Percentiles rank a stretch among this genome's conserved stretches.
These are phyloP conservation scores for Ophiognomonia clavigignenti-juglandacearum DNA, from an alignment of 2,329 filamentous ascomycete genomes.

Conservation along the genomic window DNA sequence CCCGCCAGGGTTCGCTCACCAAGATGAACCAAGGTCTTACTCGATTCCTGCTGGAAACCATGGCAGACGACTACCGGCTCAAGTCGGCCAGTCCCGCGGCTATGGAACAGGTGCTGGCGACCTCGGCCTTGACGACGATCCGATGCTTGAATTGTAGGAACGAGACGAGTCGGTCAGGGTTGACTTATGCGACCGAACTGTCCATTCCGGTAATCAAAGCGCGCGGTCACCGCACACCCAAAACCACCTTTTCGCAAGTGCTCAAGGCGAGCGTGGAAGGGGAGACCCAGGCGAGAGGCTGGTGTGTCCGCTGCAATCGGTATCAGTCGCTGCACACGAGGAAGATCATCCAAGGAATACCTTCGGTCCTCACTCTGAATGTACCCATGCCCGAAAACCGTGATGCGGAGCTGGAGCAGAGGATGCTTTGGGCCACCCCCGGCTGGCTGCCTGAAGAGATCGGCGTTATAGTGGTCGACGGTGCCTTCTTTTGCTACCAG, in stretches of 20 bases:
- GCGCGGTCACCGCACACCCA: conserved; percentile 46
- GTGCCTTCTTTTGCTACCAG: conserved; percentile 93
- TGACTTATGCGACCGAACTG: conserved; percentile 79
- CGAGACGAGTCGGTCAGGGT: conserved; percentile 75
- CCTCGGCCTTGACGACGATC: conserved; percentile 67
- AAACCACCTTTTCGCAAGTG: conserved; percentile 77
- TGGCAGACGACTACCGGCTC: conserved; percentile 69
- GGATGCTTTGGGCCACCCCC: conserved; percentile 79
- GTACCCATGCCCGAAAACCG: conserved; percentile 55
- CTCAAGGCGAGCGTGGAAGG: conserved; percentile 90
- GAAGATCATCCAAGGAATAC: conserved; percentile 77
- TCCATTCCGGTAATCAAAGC: conserved; percentile 62
- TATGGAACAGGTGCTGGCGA: conserved; percentile 74
- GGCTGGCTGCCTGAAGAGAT: conserved; percentile 94
- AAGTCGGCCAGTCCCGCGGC: conserved; percentile 57
- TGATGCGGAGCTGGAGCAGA: conserved; percentile 57
- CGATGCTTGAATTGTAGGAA: conserved; percentile 82
- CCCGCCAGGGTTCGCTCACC: conserved; percentile 67
- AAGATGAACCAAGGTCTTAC: conserved; percentile 82
- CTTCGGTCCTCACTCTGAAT: conserved; percentile 84
- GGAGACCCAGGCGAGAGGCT: conserved; percentile 83
- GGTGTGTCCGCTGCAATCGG: conserved; percentile 85
- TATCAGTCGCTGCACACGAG: conserved; percentile 85
- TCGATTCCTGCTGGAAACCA: conserved; percentile 78
- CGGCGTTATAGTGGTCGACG: conserved; percentile 82